Evolutionary conservation across 805 yeast species (phyloP).

Genomic region (Candida nemodendra): DNA sequence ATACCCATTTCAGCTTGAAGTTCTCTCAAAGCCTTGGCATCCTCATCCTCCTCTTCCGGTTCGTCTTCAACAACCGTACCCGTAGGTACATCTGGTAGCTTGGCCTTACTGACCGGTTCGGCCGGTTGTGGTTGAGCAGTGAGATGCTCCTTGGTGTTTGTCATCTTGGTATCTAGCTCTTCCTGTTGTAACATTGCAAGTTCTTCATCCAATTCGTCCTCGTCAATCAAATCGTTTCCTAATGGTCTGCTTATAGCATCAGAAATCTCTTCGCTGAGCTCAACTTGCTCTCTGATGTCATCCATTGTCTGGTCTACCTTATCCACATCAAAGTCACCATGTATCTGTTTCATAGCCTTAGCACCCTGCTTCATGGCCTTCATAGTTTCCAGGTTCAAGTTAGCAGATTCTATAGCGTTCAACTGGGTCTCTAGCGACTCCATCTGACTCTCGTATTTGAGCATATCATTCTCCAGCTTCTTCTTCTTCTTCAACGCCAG

Average conservation of each 20-base stretch:
- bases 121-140: conserved; percentile 29
- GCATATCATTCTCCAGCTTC: conserved; percentile 71
- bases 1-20: conserved; percentile 87
- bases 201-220: conserved; percentile 92
- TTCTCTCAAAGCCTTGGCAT: conserved; percentile 76
- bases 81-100: conserved; percentile 48
- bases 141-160: conserved; percentile 39
- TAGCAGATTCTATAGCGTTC: conserved; percentile 89
- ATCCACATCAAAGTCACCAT: conserved; percentile 91
- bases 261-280: conserved; percentile 89
- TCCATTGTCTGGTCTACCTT: conserved; percentile 98
- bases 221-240: conserved; percentile 75
- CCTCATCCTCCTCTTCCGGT: conserved; percentile 71
- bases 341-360: conserved; percentile 92
- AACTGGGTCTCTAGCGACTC: conserved; percentile 88
- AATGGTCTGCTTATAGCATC: conserved; percentile 95
- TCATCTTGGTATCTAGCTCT: conserved; percentile 59
- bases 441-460: conserved; percentile 81
- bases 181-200: conserved; percentile 86
- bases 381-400: conserved; percentile 96
- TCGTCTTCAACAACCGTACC: conserved; percentile 42
- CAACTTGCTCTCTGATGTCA: conserved; percentile 95
- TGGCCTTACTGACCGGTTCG: conserved; percentile 19
- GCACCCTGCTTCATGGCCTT: conserved; percentile 99
- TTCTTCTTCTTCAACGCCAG: conserved; percentile 88